Evolutionary conservation across 345 rosid species (phyloP).

Genomic region (Bruguiera sexangula): DNA sequence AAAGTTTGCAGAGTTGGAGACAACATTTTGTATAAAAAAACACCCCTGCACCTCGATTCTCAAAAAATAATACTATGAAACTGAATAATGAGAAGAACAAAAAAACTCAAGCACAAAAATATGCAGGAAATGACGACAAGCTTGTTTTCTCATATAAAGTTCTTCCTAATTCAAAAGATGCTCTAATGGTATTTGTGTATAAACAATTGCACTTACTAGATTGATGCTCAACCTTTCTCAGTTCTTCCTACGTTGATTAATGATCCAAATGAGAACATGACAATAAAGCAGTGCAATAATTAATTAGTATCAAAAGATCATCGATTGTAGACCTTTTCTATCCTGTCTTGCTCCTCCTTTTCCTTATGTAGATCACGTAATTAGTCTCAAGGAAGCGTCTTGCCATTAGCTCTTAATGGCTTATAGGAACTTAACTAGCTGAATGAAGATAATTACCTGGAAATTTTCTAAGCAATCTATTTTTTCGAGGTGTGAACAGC

Average conservation of each 20-base stretch:
- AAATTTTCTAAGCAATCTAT: conserved; percentile 80
- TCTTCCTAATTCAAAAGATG: neutral
- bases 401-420: conserved; percentile 25
- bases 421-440: neutral
- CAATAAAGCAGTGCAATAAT: neutral
- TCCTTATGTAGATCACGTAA: conserved; percentile 73
- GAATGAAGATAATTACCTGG: conserved; percentile 49
- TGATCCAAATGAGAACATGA: conserved; percentile 10
- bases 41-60: neutral
- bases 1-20: neutral
- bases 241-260: conserved; percentile 62
- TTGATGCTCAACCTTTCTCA: conserved; percentile 82
- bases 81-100: neutral
- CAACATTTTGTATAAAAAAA: neutral
- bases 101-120: neutral
- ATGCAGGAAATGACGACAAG: neutral
- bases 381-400: conserved; percentile 57
- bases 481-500: conserved; percentile 86
- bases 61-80: neutral
- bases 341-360: conserved; percentile 87
- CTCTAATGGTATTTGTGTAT: neutral
- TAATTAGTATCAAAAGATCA: conserved; percentile 2
- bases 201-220: neutral
- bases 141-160: neutral
- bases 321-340: conserved; percentile 59